Percentiles rank a stretch among this genome's conserved stretches.
Evolutionary conservation across 345 rosid species (phyloP).

Genomic region (Tarenaya hassleriana): DNA sequence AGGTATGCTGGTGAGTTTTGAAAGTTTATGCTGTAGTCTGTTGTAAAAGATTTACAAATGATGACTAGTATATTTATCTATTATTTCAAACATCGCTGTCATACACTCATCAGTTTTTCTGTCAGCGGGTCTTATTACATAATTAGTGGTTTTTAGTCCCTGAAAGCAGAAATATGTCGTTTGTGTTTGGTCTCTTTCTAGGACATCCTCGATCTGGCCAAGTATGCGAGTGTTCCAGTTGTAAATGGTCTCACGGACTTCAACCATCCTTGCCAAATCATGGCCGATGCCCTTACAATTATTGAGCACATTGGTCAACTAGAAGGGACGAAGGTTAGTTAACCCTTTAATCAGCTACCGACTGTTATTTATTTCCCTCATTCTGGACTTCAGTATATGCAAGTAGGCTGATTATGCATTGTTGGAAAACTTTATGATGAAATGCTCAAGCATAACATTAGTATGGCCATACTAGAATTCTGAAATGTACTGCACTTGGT

Average conservation of each 20-base stretch:
- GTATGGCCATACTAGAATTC: too few relatives aligned
- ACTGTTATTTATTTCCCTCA: not conserved
- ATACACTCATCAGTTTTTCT: not conserved
- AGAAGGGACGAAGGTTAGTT: conserved; percentile 84
- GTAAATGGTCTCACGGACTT: conserved; percentile 89
- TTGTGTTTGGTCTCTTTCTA: conserved; percentile 22
- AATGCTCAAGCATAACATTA: too few relatives aligned
- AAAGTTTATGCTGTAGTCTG: conserved; percentile 10
- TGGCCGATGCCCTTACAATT: conserved; percentile 97
- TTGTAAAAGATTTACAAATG: not conserved
- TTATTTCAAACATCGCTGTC: not conserved
- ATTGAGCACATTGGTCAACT: conserved; percentile 79
- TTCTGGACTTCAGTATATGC: not conserved
- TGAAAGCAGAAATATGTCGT: conserved; percentile 3
- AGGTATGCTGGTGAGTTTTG: conserved; percentile 85
- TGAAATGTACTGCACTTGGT: conserved; percentile 1
- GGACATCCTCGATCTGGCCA: conserved; percentile 92
- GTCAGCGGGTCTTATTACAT: not conserved
- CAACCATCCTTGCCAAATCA: conserved; percentile 95
- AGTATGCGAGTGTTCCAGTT: conserved; percentile 74
- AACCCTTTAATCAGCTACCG: conserved; percentile 1
- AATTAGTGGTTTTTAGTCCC: not conserved
- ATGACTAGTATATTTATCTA: not conserved
- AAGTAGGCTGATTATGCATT: not conserved
- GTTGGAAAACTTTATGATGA: too few relatives aligned